A percentile compares a stretch with the other conserved stretches of the same genome.
Conservation (phyloP, 2,329 filamentous ascomycete genomes). For the Sporothrix schenckii region DNA sequence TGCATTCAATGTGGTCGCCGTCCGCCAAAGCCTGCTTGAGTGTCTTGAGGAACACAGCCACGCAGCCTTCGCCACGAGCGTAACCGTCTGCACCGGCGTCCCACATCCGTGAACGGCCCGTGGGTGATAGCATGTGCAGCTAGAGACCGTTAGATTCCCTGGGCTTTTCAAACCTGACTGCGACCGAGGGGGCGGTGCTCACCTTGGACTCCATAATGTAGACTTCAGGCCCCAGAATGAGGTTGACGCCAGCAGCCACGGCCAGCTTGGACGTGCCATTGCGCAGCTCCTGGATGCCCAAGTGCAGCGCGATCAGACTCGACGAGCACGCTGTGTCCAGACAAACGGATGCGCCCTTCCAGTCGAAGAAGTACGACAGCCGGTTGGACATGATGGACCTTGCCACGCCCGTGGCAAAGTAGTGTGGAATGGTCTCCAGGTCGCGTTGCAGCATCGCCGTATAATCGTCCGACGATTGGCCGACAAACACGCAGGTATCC, state of each 20-base stretch:
- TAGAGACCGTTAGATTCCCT: background rate
- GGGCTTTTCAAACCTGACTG: background rate
- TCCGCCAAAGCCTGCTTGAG: conserved; percentile 55
- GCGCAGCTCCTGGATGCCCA: conserved; percentile 40
- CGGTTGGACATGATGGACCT: conserved; percentile 43
- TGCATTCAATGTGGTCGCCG: conserved; percentile 50
- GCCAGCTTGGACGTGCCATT: conserved; percentile 38
- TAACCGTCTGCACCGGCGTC: conserved; percentile 59
- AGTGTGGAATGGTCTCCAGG: conserved; percentile 30
- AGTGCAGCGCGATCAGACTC: conserved; percentile 42
- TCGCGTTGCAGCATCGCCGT: conserved; percentile 29
- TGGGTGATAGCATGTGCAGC: conserved; percentile 51
- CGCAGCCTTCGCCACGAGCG: conserved; percentile 60
- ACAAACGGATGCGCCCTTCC: conserved; percentile 45
- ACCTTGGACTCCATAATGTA: conserved; percentile 34
- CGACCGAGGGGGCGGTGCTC: background rate
- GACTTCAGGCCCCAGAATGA: conserved; percentile 42
- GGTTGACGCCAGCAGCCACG: conserved; percentile 42
- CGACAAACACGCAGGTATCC: conserved; percentile 43
- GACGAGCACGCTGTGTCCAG: conserved; percentile 48
- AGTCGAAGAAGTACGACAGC: conserved; percentile 44
- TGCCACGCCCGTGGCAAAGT: conserved; percentile 40
- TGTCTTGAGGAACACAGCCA: conserved; percentile 55
- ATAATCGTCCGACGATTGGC: conserved; percentile 42
- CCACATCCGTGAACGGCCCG: conserved; percentile 52